These are phyloP conservation scores for Arxiozyma slooffiae DNA, from an alignment of 1,139 yeast species.

Conservation along the genomic window DNA sequence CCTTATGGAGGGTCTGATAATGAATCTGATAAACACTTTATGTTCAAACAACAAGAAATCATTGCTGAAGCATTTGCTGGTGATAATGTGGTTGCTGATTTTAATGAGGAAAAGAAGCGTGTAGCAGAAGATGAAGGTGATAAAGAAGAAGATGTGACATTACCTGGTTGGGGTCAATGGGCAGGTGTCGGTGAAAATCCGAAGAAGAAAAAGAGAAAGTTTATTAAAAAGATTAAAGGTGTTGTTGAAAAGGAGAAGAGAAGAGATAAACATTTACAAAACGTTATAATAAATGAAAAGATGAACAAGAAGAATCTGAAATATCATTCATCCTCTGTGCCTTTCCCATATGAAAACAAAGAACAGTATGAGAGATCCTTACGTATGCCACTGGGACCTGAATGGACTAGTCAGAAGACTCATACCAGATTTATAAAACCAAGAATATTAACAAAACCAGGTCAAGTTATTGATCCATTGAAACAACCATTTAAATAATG, in stretches of 20 bases:
- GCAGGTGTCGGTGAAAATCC: constrained; percentile 49
- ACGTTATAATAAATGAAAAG: constrained; percentile 84
- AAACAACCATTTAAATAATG: constrained; percentile 35
- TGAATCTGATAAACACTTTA: constrained; percentile 26
- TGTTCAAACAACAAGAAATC: constrained; percentile 72
- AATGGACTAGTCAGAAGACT: constrained; percentile 84
- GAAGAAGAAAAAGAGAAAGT: constrained; percentile 49
- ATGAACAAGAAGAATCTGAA: constrained; percentile 74
- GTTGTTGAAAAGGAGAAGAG: constrained; percentile 61
- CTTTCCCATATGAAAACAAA: constrained; percentile 84
- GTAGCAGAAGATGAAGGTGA: constrained; percentile 76
- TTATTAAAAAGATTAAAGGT: constrained; percentile 63
- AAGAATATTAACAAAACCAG: constrained; percentile 74
- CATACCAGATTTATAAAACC: constrained; percentile 89
- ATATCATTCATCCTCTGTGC: constrained; percentile 79
- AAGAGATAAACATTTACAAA: constrained; percentile 61
- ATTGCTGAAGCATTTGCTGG: constrained; percentile 94
- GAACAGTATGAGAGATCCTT: constrained; percentile 92
- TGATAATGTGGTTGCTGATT: constrained; percentile 76
- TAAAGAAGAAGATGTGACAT: constrained; percentile 68
- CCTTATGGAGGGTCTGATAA: constrained; percentile 37
- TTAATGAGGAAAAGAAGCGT: constrained; percentile 60
- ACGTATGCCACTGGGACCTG: constrained; percentile 95
- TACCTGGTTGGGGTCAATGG: constrained; percentile 97
- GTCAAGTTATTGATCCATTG: constrained; percentile 83